Conservation (phyloP, 305 asterid genomes). For the Fraxinus greggii region DNA sequence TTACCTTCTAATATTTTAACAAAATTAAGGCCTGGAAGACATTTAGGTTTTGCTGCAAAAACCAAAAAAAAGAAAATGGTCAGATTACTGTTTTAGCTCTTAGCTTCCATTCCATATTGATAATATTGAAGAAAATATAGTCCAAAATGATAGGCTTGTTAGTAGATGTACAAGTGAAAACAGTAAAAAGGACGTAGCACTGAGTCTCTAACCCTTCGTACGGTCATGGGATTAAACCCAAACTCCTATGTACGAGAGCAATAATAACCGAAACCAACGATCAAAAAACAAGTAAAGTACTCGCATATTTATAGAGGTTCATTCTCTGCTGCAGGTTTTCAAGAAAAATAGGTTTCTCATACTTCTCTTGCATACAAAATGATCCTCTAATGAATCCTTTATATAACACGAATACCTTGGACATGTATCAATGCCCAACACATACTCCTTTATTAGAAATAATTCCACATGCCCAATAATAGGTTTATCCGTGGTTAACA, state of each 20-base stretch:
- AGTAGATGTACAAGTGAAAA: not conserved
- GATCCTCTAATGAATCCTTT: not conserved
- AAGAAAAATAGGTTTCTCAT: not conserved
- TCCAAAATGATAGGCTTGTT: not conserved
- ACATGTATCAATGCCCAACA: not conserved
- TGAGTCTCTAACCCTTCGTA: not conserved
- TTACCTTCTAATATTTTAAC: conserved; percentile 73
- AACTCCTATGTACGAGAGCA: not conserved
- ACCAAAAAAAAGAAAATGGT: conserved; percentile 6
- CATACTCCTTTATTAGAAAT: not conserved
- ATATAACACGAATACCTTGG: not conserved
- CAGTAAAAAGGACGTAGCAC: not conserved
- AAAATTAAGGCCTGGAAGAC: conserved; percentile 73
- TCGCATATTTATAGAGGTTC: not conserved
- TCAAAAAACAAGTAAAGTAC: not conserved
- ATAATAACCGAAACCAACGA: not conserved
- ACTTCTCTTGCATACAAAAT: not conserved
- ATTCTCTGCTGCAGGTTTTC: not conserved
- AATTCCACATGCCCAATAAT: not conserved
- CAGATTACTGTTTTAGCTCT: not conserved
- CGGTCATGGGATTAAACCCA: not conserved
- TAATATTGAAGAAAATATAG: not conserved
- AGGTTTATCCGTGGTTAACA: not conserved
- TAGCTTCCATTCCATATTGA: not conserved
- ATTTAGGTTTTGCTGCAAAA: conserved; percentile 71